Percentiles rank a stretch among this genome's conserved stretches.
phyloP scores from a whole-genome alignment of 1,284 basidiomycete species.

The Austroboletus novae-zelandiae region DNA sequence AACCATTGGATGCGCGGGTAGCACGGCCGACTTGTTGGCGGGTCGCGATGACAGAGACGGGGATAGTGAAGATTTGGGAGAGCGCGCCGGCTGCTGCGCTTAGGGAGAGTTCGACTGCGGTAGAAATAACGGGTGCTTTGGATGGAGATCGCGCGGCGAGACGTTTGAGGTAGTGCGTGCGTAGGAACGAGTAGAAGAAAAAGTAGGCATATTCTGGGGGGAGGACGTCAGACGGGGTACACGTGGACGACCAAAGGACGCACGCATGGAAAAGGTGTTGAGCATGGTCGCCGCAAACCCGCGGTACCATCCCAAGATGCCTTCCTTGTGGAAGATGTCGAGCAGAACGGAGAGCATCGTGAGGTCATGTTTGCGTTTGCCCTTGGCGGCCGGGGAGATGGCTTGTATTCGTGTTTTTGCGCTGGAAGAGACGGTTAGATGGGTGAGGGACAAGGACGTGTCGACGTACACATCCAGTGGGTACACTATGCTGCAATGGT shows the following conservation, averaged over 20 bases:
- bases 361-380: slow-evolving; percentile 52
- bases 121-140: slow-evolving; percentile 64
- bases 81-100: slow-evolving; percentile 93
- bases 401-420: slow-evolving; percentile 97
- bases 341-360: slow-evolving; percentile 67
- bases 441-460: too few relatives aligned
- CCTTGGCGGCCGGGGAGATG: slow-evolving; percentile 42
- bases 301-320: slow-evolving; percentile 81
- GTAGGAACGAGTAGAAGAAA: slow-evolving; percentile 96
- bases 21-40: slow-evolving; percentile 84
- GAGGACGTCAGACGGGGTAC: not conserved
- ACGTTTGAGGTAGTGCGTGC: slow-evolving; percentile 78
- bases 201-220: slow-evolving; percentile 96
- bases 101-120: slow-evolving; percentile 80
- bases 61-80: slow-evolving; percentile 98
- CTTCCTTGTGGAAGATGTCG: slow-evolving; percentile 76
- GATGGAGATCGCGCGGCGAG: slow-evolving; percentile 54
- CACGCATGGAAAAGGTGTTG: slow-evolving; percentile 95
- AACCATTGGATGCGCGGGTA: slow-evolving; percentile 4
- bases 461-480: slow-evolving; percentile 86
- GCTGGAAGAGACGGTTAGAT: slow-evolving; percentile 38
- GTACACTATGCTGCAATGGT: slow-evolving; percentile 76
- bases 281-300: slow-evolving; percentile 98
- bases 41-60: slow-evolving; percentile 96
- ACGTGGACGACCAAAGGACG: slow-evolving; percentile 34